Conservation (phyloP, 164 flowering plant species). For the Nymphaea thermarum region DNA sequence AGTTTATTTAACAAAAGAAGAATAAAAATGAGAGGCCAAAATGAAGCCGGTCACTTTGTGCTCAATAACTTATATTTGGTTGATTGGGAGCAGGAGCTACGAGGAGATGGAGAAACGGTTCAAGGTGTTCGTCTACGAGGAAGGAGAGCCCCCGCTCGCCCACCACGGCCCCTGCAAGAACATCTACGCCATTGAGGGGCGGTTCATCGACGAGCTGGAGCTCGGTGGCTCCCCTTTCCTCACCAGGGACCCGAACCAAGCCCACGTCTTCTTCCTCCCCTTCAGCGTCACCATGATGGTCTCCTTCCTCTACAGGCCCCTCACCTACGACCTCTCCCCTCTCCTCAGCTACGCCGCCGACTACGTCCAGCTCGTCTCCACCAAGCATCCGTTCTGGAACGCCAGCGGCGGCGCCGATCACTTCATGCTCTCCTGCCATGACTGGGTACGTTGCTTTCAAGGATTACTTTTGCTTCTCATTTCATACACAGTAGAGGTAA, state of each 20-base stretch:
- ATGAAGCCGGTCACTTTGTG: neutral
- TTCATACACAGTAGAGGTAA: too few relatives aligned
- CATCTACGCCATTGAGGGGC: constrained; percentile 13
- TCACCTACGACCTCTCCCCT: constrained; percentile 5
- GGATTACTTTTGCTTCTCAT: neutral
- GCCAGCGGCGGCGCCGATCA: constrained; percentile 11
- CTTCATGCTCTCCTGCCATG: constrained; percentile 17
- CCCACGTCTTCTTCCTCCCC: constrained; percentile 14
- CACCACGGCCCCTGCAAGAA: constrained; percentile 17
- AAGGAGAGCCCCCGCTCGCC: constrained; percentile 15
- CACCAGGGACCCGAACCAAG: constrained; percentile 3
- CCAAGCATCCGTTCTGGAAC: constrained; percentile 12
- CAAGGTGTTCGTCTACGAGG: constrained; percentile 12
- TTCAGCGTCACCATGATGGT: constrained; percentile 12
- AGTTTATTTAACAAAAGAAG: neutral
- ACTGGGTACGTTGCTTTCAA: constrained; percentile 7
- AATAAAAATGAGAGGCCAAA: too few relatives aligned
- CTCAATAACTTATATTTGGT: neutral
- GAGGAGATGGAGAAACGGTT: constrained; percentile 14
- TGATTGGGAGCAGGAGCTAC: constrained; percentile 9
- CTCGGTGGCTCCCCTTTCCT: constrained; percentile 6
- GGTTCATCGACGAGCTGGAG: constrained; percentile 14
- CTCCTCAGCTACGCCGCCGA: constrained; percentile 7
- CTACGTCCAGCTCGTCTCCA: constrained; percentile 8
- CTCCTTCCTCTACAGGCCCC: constrained; percentile 9